Percentiles rank a stretch among this genome's conserved stretches.
Conservation (phyloP, 768 basidiomycete species). For the Lactarius pseudohatsudake region DNA sequence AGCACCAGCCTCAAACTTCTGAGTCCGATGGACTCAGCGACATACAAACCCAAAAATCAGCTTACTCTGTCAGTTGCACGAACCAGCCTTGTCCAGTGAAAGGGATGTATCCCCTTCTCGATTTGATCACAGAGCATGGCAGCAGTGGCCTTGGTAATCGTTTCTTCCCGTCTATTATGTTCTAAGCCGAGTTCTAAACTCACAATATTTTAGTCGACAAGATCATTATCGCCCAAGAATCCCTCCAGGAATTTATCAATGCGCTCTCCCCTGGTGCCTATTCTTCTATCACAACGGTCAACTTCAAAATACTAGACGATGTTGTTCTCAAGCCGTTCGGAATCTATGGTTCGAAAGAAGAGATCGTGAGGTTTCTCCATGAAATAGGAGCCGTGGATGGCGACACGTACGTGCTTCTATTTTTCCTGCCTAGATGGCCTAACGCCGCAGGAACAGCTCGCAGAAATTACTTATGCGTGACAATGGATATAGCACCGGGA, state of each 20-base stretch:
- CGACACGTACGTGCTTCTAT: slow-evolving; percentile 38
- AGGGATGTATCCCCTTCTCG: slow-evolving; percentile 54
- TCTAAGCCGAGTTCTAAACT: no score
- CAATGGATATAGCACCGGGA: slow-evolving; percentile 25
- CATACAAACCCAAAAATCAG: no score
- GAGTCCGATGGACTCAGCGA: no score
- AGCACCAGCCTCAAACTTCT: no score
- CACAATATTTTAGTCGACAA: slow-evolving; percentile 49
- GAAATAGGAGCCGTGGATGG: slow-evolving; percentile 43
- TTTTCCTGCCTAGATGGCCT: neutral
- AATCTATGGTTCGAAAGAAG: slow-evolving; percentile 54
- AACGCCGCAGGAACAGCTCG: slow-evolving; percentile 22
- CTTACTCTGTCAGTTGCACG: no score
- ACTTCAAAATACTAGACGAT: slow-evolving; percentile 53
- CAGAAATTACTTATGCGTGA: slow-evolving; percentile 25
- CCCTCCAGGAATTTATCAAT: slow-evolving; percentile 50
- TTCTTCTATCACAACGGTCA: slow-evolving; percentile 51
- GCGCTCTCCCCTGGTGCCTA: slow-evolving; percentile 52
- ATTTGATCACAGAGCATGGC: slow-evolving; percentile 51
- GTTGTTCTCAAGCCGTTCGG: slow-evolving; percentile 50
- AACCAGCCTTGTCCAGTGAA: slow-evolving; percentile 34
- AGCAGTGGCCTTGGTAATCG: slow-evolving; percentile 51
- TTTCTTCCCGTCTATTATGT: neutral
- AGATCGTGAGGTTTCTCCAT: slow-evolving; percentile 49
- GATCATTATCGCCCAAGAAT: slow-evolving; percentile 56